Conservation (phyloP, 352 stramenopile species). For the Phytophthora cajani region DNA sequence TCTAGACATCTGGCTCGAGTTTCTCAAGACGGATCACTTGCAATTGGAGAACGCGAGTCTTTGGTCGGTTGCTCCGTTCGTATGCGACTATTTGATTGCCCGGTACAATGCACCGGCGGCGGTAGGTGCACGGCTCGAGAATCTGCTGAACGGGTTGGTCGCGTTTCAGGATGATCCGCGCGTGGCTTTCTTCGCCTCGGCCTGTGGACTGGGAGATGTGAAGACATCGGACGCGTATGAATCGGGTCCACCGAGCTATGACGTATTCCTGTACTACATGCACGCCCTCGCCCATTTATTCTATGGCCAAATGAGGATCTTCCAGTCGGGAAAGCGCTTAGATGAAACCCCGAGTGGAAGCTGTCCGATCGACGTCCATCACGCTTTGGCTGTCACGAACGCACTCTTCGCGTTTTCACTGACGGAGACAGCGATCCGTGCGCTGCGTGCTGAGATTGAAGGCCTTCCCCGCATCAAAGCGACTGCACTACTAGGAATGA, state of each 20-base stretch:
- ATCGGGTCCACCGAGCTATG: constrained; percentile 42
- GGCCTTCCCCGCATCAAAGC: constrained; percentile 30
- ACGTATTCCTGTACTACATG: constrained; percentile 75
- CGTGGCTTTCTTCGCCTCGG: constrained; percentile 65
- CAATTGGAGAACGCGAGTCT: constrained; percentile 63
- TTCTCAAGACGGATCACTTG: constrained; percentile 70
- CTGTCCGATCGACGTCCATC: constrained; percentile 48
- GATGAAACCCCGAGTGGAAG: constrained; percentile 62
- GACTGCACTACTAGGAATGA: constrained; percentile 2
- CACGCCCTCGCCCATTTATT: constrained; percentile 70
- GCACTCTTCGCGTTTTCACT: constrained; percentile 59
- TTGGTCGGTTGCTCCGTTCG: constrained; percentile 65
- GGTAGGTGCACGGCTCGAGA: constrained; percentile 61
- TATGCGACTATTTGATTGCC: constrained; percentile 73
- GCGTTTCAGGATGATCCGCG: constrained; percentile 56
- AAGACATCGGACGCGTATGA: constrained; percentile 17
- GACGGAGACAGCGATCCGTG: constrained; percentile 40
- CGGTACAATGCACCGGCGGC: constrained; percentile 57
- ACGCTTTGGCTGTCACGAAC: constrained; percentile 40
- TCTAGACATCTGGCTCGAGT: constrained; percentile 79
- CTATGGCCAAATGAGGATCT: constrained; percentile 78
- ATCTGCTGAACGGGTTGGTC: constrained; percentile 53
- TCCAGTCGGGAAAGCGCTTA: constrained; percentile 59
- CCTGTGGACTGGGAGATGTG: constrained; percentile 47
- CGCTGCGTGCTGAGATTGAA: constrained; percentile 45